phyloP scores from a whole-genome alignment of 371 early-diverging fungal species.

The Mucor mucedo region DNA sequence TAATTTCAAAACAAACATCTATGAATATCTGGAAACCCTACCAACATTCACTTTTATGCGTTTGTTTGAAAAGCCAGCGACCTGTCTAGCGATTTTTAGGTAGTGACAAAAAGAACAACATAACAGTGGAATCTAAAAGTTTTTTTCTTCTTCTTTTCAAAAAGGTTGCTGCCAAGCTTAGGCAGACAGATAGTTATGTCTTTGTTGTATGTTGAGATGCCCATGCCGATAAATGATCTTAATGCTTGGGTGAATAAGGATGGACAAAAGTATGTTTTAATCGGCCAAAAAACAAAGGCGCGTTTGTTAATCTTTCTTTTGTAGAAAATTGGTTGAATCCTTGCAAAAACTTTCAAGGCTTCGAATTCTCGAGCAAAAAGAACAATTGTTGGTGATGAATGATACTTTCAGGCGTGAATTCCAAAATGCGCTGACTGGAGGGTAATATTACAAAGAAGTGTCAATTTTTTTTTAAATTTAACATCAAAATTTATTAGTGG shows the following conservation, averaged over 20 bases:
- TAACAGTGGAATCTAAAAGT: background rate
- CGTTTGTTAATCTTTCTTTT: too few species aligned
- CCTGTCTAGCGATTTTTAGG: conserved; percentile 93
- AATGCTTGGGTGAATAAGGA: conserved; percentile 71
- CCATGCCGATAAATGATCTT: conserved; percentile 68
- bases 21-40: conserved; percentile 83
- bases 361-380: conserved; percentile 65
- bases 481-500: conserved; percentile 54
- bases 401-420: conserved; percentile 78
- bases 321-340: conserved; percentile 64
- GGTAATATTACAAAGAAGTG: conserved; percentile 53
- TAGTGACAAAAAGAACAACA: conserved; percentile 27
- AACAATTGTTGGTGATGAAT: conserved; percentile 59
- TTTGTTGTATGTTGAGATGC: conserved; percentile 74
- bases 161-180: conserved; percentile 80
- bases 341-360: conserved; percentile 70
- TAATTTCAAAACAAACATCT: conserved; percentile 70
- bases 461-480: background rate
- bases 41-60: conserved; percentile 76
- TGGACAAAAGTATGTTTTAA: conserved; percentile 48
- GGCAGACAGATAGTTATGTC: conserved; percentile 93
- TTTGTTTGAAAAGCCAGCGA: conserved; percentile 87
- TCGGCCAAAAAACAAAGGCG: background rate
- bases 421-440: conserved; percentile 88
- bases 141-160: background rate